phyloP scores from a whole-genome alignment of 108 stramenopile species.

The Discostella stelligeroides region DNA sequence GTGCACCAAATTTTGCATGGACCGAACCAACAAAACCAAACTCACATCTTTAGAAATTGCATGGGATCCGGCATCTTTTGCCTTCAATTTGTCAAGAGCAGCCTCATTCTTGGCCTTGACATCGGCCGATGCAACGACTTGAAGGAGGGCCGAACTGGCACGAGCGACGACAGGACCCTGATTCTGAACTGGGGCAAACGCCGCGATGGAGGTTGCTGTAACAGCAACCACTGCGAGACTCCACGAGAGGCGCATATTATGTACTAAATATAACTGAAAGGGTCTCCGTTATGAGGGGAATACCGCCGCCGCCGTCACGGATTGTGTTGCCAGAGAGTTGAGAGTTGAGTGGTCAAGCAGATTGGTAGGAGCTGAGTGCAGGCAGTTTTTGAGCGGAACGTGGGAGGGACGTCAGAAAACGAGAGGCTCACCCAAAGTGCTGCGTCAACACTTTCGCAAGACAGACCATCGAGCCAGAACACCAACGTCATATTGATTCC shows the following conservation, averaged over 20 bases:
- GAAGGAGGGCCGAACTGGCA: slow-evolving; percentile 20
- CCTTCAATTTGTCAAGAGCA: slow-evolving; percentile 59
- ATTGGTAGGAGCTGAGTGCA: too few species aligned
- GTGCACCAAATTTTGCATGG: background rate
- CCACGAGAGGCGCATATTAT: slow-evolving; percentile 44
- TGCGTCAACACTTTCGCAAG: background rate
- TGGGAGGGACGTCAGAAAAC: slow-evolving; percentile 1
- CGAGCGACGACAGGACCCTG: slow-evolving; percentile 15
- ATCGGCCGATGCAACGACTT: slow-evolving; percentile 52
- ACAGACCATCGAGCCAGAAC: background rate
- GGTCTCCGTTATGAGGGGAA: background rate
- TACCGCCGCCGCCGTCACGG: background rate
- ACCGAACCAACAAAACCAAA: background rate
- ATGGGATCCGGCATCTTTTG: slow-evolving; percentile 69
- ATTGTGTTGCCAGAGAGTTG: background rate
- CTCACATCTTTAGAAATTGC: slow-evolving; percentile 72
- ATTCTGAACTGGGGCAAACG: slow-evolving; percentile 16
- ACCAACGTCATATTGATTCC: background rate
- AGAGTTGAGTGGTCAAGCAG: background rate
- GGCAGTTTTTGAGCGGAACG: too few species aligned
- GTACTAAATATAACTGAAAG: background rate
- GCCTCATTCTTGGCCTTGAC: slow-evolving; percentile 61
- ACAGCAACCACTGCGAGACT: slow-evolving; percentile 34
- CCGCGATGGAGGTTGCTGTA: slow-evolving; percentile 24
- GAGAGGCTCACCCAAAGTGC: slow-evolving; percentile 1